Evolutionary conservation across 2,329 filamentous ascomycete species (phyloP), one percentile per base, ranked within the genome.

Genomic region (Pestalotiopsis sp.): DNA sequence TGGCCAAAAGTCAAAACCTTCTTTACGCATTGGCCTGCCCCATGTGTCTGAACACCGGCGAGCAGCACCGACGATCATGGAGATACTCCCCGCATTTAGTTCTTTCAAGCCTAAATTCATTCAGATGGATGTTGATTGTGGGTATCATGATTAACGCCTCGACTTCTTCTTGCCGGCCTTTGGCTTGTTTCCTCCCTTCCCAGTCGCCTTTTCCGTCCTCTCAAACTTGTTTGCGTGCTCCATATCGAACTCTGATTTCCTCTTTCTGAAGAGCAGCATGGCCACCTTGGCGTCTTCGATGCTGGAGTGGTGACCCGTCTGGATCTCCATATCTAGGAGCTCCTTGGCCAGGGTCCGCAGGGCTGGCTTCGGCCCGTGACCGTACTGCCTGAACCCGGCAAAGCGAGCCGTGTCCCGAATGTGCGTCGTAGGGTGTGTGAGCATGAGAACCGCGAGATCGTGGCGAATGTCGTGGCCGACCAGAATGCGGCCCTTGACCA

Each of bases 371-470:
- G 87, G 87, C 0, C 93, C 92, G 66, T 88, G 80, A 68, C 86
- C 83, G 79, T 91, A 87, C 76, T 92, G 91, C 68, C 90, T 87
- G 78, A 96, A 98, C 1, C 88, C 89, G 0, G 89, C 84, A 74
- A 94, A 91, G 72, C 91, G 91, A 73, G 93, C 91, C 20, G 96
- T 98, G 78, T 99, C 95, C 68, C 96, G 87, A 49, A 95, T 91
- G 77, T 96, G 91, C 69, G 89, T 87, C 72, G 88, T 87, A 12
- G 94, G 92, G 77, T 98, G 95, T 61, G 86, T 87, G n/a, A 98
- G 82, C 71, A 92, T 87, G 70, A 99, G 84, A 2, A 88, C 94
- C 56, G 88, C 86, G 52, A 94, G 79, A 79, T 94, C 92, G 75
- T 94, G 90, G 71, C 88, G 86, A 57, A 94, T 80, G 3, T 91